phyloP scores from a whole-genome alignment of 139 green algal genomes.

The Chlorella sp. region DNA sequence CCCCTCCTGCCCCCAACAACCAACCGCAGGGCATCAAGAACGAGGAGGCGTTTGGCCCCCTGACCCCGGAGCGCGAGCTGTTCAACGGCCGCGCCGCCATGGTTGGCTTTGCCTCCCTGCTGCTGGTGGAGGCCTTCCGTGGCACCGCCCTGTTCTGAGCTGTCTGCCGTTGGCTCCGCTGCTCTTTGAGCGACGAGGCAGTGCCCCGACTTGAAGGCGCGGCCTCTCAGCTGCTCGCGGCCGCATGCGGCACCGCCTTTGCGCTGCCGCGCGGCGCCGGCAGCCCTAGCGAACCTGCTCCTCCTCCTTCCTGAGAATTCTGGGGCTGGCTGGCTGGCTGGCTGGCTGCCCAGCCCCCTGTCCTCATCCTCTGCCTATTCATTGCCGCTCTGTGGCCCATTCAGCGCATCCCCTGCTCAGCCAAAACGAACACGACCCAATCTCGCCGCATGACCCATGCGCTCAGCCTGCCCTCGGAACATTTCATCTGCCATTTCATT shows the following conservation, averaged over 20 bases:
- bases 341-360: no score
- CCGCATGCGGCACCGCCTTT: background rate
- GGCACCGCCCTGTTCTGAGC: conserved; percentile 37
- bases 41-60: conserved; percentile 42
- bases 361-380: no score
- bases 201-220: no score
- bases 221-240: no score
- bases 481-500: conserved; percentile 18
- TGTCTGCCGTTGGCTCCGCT: no score
- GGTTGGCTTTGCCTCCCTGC: conserved; percentile 35
- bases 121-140: conserved; percentile 26
- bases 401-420: background rate
- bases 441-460: background rate
- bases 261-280: background rate
- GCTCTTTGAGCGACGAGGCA: no score
- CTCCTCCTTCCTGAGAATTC: background rate
- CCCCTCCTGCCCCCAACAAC: background rate
- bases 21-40: conserved; percentile 16
- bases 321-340: background rate
- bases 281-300: no score
- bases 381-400: no score
- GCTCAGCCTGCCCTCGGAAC: background rate
- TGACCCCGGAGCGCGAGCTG: conserved; percentile 47
- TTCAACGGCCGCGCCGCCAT: conserved; percentile 45
- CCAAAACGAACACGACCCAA: background rate